phyloP scores from a whole-genome alignment of 1,139 yeast species.

The Suhomyces wounanorum region DNA sequence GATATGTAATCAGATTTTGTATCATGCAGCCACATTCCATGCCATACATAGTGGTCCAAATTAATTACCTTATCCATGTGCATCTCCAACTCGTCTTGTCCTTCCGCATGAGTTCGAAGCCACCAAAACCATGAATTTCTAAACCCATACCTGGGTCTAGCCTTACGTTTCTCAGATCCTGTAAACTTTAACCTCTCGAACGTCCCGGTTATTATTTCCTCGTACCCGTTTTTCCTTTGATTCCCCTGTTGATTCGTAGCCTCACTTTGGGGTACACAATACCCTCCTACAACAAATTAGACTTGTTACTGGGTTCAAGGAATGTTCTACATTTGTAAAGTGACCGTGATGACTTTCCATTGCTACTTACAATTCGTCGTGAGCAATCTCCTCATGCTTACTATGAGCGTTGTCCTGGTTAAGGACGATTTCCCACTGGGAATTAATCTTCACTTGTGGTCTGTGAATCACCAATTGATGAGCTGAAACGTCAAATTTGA shows the following conservation, averaged over 20 bases:
- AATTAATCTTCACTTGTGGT: conserved; percentile 52
- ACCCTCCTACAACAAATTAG: background rate
- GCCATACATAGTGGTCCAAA: background rate
- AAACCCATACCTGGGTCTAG: background rate
- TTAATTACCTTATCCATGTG: background rate
- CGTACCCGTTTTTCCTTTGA: background rate
- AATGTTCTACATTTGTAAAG: background rate
- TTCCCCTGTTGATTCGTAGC: too few relatives aligned
- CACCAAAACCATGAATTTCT: too few relatives aligned
- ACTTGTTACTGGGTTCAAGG: background rate
- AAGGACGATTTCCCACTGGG: conserved; percentile 43
- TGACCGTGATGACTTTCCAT: background rate
- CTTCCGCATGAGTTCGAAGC: background rate
- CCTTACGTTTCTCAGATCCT: background rate
- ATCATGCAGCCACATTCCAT: background rate
- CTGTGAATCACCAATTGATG: conserved; percentile 46
- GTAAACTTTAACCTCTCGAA: background rate
- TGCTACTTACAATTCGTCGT: conserved; percentile 28
- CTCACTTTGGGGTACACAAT: too few relatives aligned
- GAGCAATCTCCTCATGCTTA: conserved; percentile 14
- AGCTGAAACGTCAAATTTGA: conserved; percentile 19
- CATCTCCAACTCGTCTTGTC: background rate
- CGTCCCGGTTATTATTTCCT: background rate
- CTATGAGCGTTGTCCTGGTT: conserved; percentile 2
- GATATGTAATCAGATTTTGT: background rate